Evolutionary conservation across 345 rosid species (phyloP).

Genomic region (Ceriops decandra): DNA sequence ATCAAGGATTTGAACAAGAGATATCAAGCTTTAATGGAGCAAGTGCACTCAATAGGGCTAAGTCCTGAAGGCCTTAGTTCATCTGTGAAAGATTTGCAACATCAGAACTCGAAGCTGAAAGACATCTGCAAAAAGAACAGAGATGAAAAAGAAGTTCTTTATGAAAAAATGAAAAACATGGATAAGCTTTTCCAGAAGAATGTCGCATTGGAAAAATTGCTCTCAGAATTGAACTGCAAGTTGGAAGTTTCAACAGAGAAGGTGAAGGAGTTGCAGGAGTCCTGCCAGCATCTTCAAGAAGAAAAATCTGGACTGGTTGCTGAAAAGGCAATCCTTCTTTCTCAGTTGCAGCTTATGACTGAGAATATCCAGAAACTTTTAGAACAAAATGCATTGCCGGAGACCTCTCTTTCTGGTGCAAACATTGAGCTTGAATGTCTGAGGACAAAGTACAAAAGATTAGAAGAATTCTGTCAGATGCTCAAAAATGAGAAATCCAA

Average conservation of each 20-base stretch:
- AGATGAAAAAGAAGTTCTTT: slow-evolving; percentile 26
- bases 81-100: slow-evolving; percentile 20
- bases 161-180: slow-evolving; percentile 52
- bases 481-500: slow-evolving; percentile 25
- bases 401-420: slow-evolving; percentile 26
- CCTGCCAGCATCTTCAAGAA: slow-evolving; percentile 48
- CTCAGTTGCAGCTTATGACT: slow-evolving; percentile 69
- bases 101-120: slow-evolving; percentile 27
- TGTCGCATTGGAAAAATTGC: slow-evolving; percentile 23
- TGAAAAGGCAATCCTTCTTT: slow-evolving; percentile 53
- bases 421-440: slow-evolving; percentile 27
- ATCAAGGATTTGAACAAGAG: slow-evolving; percentile 20
- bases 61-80: slow-evolving; percentile 20
- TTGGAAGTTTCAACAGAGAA: slow-evolving; percentile 22
- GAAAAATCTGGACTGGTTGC: slow-evolving; percentile 27
- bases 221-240: slow-evolving; percentile 17
- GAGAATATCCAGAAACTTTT: slow-evolving; percentile 31
- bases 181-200: slow-evolving; percentile 52
- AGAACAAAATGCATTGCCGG: slow-evolving; percentile 23
- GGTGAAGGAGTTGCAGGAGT: slow-evolving; percentile 41
- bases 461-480: slow-evolving; percentile 26
- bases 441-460: slow-evolving; percentile 21
- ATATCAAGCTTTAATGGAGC: slow-evolving; percentile 21
- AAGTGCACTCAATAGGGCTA: slow-evolving; percentile 18
- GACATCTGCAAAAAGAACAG: slow-evolving; percentile 18